Base-by-base conservation (phyloP, 257 asterid species). In the Handroanthus guayacan region DNA sequence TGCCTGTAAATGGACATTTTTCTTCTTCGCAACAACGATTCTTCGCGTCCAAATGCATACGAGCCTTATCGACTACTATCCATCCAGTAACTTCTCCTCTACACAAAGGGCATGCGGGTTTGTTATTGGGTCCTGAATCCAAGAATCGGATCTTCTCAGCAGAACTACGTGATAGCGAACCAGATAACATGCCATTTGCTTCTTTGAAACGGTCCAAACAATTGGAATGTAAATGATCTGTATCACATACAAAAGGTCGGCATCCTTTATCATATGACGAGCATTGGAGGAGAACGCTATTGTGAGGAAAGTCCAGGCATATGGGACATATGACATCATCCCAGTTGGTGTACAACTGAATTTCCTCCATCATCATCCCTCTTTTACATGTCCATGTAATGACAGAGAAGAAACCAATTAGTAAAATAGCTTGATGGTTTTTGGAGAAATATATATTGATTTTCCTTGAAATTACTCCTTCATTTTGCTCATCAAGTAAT, bases 81-180 rank as follows among this genome's bases (percentile, higher is more conserved):
- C 92, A 92, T 45, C 96, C 97, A 50, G 81, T 78, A 68, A 92
- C 97, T 80, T 86, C 93, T 71, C 97, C 97, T 79, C 97, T 82
- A 78, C 97, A 92, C 72, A 92, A 82, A 62, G 97, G 97, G 76
- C 97, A 92, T 7, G 82, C 74, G 1, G 95, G 89, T 83, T 79
- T 87, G 67, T 48, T 62, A 16, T 83, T 82, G 16, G 83, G 80
- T 67, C 69, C 89, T 56, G 75, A 66, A 66, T 64, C 84, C 72
- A 68, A 37, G 44, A 41, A 44, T 50, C 67, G 81, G 55, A 67
- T 54, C 57, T 68, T 81, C 56, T 80, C 95, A 47, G 80, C 69
- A 54, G 89, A 50, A 41, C 56, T 74, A 6, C 81, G 84, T 9
- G 84, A 62, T 79, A 79, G 74, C 14, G 88, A 78, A 38, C 80